Evolutionary conservation across 495 filamentous ascomycete genomes (phyloP), one percentile per base, ranked within the genome.

Genomic region (Penicillium atrosanguineum): DNA sequence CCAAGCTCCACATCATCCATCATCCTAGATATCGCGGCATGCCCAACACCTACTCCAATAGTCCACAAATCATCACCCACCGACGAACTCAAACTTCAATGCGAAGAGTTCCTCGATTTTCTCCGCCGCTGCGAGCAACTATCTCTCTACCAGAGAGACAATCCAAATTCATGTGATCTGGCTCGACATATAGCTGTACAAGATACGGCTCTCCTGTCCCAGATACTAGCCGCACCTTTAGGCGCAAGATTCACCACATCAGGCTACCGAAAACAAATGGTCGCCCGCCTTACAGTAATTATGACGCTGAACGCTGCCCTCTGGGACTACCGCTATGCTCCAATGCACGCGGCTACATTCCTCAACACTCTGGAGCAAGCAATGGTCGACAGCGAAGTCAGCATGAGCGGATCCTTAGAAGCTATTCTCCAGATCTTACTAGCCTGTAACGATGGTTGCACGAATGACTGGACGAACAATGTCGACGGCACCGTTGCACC

Each of bases 351-450:
- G 7, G 65, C 61, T 8, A 52, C 56, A 4, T 76, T 76, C 48
- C 61, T 76, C n/a, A 21, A 34, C 28, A 67, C 60, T 9, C 49
- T 72, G 7, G 57, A 70, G 20, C 56, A 64, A 23, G 46, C 62
- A 11, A 50, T 75, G 26, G 44, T 64, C 7, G 58, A 67, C 51
- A 75, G 64, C 44, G 70, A 76, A 53, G 67, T 74, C 21, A 63
- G 64, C 48, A 66, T 65, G 47, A 70, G 62, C 31, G 64, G 69
- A 8, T 73, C 69, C 1, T 56, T 72, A 8, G 70, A 76, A 44
- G 69, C 73, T 12, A 60, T 71, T 1, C 59, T 74, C 8, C 72
- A 75, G 45, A 72, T 72, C 9, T 53, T 76, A n/a, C 60, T 75
- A 1, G 57, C 60, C 40, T 72, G 72, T 47, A 68, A 71, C 1